Conservation (phyloP, 192 early-diverging fungal species). For the Helicostylum pulchrum region DNA sequence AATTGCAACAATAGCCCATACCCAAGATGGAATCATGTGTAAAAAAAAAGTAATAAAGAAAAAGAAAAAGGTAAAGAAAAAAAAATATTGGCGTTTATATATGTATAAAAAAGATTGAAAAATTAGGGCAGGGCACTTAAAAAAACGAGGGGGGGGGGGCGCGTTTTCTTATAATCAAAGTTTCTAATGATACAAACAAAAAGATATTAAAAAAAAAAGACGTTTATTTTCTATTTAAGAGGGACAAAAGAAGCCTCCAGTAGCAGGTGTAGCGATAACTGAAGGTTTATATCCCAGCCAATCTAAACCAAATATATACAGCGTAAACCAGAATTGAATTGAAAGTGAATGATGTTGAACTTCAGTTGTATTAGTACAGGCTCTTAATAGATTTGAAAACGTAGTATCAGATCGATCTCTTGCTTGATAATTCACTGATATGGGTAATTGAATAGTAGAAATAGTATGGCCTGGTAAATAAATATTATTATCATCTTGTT, state of each 20-base stretch:
- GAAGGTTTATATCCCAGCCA: constrained; percentile 25
- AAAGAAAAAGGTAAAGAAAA: not conserved
- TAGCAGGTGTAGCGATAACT: constrained; percentile 21
- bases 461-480: constrained; percentile 10
- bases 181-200: too few relatives aligned
- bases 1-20: not conserved
- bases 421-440: constrained; percentile 25
- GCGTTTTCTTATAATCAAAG: not conserved
- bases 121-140: not conserved
- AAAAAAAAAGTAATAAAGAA: not conserved
- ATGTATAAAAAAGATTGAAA: not conserved
- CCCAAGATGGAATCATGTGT: not conserved
- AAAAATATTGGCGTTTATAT: not conserved
- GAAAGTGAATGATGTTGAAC: constrained; percentile 10
- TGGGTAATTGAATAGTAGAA: constrained; percentile 16
- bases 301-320: constrained; percentile 22
- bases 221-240: not conserved
- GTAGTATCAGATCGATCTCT: constrained; percentile 23
- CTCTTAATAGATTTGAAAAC: constrained; percentile 23
- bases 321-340: constrained; percentile 28
- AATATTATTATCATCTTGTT: not conserved
- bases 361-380: constrained; percentile 18
- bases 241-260: constrained; percentile 31
- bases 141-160: not conserved
- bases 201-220: too few relatives aligned